These are phyloP conservation scores for Colletotrichum kahawae DNA, from an alignment of 2,329 filamentous ascomycete genomes.

Conservation along the genomic window DNA sequence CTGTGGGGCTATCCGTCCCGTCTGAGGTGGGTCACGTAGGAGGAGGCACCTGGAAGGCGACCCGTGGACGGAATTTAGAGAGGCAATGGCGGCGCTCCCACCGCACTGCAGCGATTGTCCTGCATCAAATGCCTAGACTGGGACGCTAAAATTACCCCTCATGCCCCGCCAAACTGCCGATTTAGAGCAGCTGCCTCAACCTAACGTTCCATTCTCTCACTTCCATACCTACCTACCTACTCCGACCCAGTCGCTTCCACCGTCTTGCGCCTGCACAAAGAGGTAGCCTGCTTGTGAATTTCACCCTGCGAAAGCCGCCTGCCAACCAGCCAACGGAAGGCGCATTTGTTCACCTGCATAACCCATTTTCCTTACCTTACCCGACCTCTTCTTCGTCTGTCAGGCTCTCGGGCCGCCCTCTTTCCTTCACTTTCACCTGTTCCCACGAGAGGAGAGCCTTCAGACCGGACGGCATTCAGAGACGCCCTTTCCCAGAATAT, in stretches of 20 bases:
- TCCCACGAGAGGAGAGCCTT: neutral
- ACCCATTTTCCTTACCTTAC: neutral
- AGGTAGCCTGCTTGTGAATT: neutral
- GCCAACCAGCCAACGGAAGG: neutral
- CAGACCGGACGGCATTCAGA: neutral
- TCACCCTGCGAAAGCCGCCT: neutral
- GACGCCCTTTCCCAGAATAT: neutral
- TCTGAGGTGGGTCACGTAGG: neutral
- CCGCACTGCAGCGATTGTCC: neutral
- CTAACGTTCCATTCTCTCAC: neutral
- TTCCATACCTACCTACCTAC: neutral
- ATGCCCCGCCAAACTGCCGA: slow-evolving; percentile 19
- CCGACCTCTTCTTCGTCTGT: neutral
- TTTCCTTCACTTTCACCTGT: neutral
- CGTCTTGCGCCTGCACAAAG: neutral
- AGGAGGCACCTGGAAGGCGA: neutral
- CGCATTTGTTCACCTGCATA: neutral
- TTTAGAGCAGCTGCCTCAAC: slow-evolving; percentile 12
- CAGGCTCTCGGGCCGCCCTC: slow-evolving; percentile 15
- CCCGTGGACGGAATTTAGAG: neutral
- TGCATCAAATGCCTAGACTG: neutral
- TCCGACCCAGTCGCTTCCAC: neutral
- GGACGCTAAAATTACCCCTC: slow-evolving; percentile 22
- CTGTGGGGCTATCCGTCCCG: neutral
- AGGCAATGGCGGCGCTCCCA: neutral